These are phyloP conservation scores for Penicillium aurantiogriseum DNA, from an alignment of 2,329 filamentous ascomycete species.

Conservation along the genomic window DNA sequence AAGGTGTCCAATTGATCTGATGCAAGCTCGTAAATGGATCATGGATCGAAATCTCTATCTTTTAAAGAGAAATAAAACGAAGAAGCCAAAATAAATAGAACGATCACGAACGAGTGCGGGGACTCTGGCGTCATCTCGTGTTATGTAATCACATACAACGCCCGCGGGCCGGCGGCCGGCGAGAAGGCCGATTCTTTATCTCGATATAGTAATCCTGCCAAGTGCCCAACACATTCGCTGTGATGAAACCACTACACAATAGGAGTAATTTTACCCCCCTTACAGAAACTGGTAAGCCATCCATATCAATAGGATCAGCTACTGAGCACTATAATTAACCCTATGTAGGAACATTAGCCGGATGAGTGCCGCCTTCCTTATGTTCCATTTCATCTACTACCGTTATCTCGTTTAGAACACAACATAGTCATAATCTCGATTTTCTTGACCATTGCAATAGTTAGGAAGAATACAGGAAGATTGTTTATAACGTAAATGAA, in stretches of 20 bases:
- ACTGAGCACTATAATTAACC: neutral
- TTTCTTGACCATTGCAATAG: too few relatives aligned
- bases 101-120: slow-evolving; percentile 20
- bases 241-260: neutral
- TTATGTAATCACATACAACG: slow-evolving; percentile 18
- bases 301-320: neutral
- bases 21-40: slow-evolving; percentile 25
- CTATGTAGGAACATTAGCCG: neutral
- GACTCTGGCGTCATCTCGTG: slow-evolving; percentile 19
- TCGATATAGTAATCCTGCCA: neutral
- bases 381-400: too few relatives aligned
- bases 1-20: slow-evolving; percentile 26
- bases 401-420: too few relatives aligned
- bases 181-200: slow-evolving; percentile 1
- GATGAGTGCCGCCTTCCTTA: too few relatives aligned
- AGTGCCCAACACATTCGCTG: neutral
- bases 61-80: slow-evolving; percentile 2
- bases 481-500: too few relatives aligned
- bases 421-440: too few relatives aligned
- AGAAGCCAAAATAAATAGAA: slow-evolving; percentile 15
- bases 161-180: neutral
- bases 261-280: neutral
- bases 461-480: too few relatives aligned
- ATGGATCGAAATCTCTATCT: slow-evolving; percentile 22
- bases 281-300: neutral